These are phyloP conservation scores for Primulina eburnea DNA, from an alignment of 257 asterid genomes.

Conservation along the genomic window DNA sequence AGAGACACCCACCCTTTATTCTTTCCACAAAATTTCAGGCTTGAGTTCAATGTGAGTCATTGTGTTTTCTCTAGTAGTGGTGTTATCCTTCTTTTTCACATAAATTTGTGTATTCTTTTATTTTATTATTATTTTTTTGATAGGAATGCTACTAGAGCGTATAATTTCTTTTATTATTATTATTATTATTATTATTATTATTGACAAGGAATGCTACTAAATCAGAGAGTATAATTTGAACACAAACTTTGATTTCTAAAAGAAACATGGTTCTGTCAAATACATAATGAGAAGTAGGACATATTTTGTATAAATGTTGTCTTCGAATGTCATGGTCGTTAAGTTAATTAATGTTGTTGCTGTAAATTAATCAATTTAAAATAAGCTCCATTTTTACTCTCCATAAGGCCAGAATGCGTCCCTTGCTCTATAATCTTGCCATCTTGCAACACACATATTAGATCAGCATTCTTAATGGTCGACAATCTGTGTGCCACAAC, in stretches of 20 bases:
- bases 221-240: no score
- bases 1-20: neutral
- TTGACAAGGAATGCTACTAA: no score
- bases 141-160: no score
- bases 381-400: constrained; percentile 67
- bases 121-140: no score
- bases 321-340: neutral
- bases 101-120: no score
- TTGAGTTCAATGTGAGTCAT: neutral
- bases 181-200: no score
- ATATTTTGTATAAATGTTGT: no score
- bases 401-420: constrained; percentile 62
- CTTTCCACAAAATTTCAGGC: neutral
- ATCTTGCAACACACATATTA: constrained; percentile 67
- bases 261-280: no score
- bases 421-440: constrained; percentile 81
- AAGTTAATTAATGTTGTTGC: constrained; percentile 41
- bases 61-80: neutral
- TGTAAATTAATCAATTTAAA: constrained; percentile 64
- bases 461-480: constrained; percentile 65
- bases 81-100: no score
- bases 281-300: no score
- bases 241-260: no score
- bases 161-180: no score
- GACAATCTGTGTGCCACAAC: constrained; percentile 79